A percentile compares a stretch with the other conserved stretches of the same genome.
phyloP scores from a whole-genome alignment of 306 rosid species.

The Quercus suber region DNA sequence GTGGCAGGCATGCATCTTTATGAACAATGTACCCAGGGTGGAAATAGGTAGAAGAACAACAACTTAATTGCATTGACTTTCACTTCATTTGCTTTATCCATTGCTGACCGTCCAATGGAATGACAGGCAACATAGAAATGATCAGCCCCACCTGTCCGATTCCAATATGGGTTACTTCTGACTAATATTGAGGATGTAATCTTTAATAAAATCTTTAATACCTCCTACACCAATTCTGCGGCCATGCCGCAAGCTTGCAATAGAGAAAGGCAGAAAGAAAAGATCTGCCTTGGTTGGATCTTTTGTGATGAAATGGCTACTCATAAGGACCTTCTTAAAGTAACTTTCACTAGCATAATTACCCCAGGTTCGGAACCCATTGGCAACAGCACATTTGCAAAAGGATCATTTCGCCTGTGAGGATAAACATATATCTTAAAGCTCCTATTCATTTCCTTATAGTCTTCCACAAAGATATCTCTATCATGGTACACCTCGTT shows the following conservation, averaged over 20 bases:
- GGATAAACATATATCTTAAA: slow-evolving; percentile 89
- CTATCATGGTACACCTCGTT: slow-evolving; percentile 61
- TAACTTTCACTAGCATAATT: slow-evolving; percentile 90
- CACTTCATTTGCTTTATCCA: slow-evolving; percentile 60
- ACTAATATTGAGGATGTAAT: slow-evolving; percentile 51
- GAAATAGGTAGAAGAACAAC: slow-evolving; percentile 80
- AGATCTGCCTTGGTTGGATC: slow-evolving; percentile 65
- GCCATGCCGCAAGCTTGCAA: slow-evolving; percentile 69
- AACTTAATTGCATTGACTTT: slow-evolving; percentile 61
- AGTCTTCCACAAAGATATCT: slow-evolving; percentile 62
- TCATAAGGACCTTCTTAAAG: slow-evolving; percentile 62
- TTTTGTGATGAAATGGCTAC: slow-evolving; percentile 59
- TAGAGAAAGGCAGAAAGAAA: slow-evolving; percentile 82
- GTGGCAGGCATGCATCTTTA: slow-evolving; percentile 75
- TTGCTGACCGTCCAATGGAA: slow-evolving; percentile 69
- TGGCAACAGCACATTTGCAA: slow-evolving; percentile 69
- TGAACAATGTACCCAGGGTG: slow-evolving; percentile 54
- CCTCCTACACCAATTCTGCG: slow-evolving; percentile 68
- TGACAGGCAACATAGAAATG: slow-evolving; percentile 87
- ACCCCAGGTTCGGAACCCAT: slow-evolving; percentile 59
- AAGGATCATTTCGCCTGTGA: slow-evolving; percentile 55
- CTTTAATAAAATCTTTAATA: slow-evolving; percentile 53
- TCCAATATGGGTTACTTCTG: slow-evolving; percentile 71
- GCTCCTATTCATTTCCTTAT: slow-evolving; percentile 69
- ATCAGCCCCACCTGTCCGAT: slow-evolving; percentile 66